phyloP scores from a whole-genome alignment of 2,329 filamentous ascomycete species.

The Xylaria polymorpha region DNA sequence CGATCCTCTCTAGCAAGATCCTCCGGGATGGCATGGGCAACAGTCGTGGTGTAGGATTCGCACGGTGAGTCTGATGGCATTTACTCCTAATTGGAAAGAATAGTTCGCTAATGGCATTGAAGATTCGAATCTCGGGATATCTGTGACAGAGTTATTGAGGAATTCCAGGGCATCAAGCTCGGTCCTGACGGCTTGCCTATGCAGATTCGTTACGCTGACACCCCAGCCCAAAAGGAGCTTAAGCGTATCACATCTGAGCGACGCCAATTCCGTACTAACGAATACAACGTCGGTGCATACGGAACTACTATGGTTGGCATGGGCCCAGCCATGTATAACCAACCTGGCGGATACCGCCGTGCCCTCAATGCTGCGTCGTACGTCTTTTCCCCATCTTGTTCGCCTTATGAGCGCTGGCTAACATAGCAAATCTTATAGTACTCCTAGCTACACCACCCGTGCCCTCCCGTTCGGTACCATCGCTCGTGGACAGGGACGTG shows the following conservation, averaged over 20 bases:
- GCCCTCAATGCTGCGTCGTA: constrained; percentile 43
- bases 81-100: constrained; percentile 18
- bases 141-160: constrained; percentile 88
- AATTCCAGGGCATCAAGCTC: constrained; percentile 83
- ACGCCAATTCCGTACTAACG: constrained; percentile 93
- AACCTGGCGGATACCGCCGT: constrained; percentile 53
- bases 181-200: constrained; percentile 84
- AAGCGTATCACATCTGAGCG: constrained; percentile 96
- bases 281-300: constrained; percentile 84
- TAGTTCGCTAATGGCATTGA: constrained; percentile 42
- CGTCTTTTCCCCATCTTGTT: constrained; percentile 27
- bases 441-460: constrained; percentile 34
- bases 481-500: constrained; percentile 39
- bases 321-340: constrained; percentile 60
- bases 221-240: constrained; percentile 93
- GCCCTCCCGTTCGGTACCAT: constrained; percentile 27
- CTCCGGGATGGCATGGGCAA: constrained; percentile 91
- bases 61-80: constrained; percentile 72
- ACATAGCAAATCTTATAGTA: constrained; percentile 31
- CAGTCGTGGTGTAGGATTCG: constrained; percentile 96
- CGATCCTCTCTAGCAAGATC: constrained; percentile 93
- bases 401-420: constrained; percentile 18
- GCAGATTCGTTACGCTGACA: constrained; percentile 97
- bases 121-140: constrained; percentile 92
- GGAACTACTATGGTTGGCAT: constrained; percentile 71